Evolutionary conservation across 257 asterid genomes (phyloP).

Genomic region (Buddleja alternifolia): DNA sequence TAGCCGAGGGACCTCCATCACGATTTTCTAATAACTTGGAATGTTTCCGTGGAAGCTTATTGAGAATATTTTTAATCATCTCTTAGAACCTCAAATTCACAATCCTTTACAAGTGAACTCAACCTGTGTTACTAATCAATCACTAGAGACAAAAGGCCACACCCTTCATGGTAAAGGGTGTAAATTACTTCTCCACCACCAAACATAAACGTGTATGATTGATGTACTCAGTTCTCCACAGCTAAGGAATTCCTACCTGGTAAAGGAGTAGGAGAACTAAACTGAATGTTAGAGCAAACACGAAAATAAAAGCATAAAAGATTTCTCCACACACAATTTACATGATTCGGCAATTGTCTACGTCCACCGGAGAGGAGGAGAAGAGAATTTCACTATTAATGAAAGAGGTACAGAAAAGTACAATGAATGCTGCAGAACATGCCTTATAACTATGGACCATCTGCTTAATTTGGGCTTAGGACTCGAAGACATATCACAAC

Average conservation of each 20-base stretch:
- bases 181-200: constrained; percentile 24
- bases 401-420: too few species aligned
- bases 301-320: too few species aligned
- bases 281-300: too few species aligned
- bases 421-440: too few species aligned
- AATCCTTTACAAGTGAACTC: constrained; percentile 33
- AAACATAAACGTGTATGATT: constrained; percentile 23
- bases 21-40: constrained; percentile 62
- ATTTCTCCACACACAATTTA: too few species aligned
- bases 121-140: constrained; percentile 25
- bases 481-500: too few species aligned
- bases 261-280: constrained; percentile 11
- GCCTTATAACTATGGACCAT: too few species aligned
- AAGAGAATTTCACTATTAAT: too few species aligned
- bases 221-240: constrained; percentile 22
- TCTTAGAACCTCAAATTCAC: constrained; percentile 35
- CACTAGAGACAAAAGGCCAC: constrained; percentile 21
- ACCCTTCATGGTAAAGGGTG: constrained; percentile 12
- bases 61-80: constrained; percentile 78
- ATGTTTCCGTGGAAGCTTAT: constrained; percentile 79
- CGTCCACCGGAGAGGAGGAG: too few species aligned
- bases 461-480: too few species aligned
- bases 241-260: constrained; percentile 45
- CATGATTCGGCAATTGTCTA: too few species aligned
- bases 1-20: constrained; percentile 65